These are phyloP conservation scores for Picea sitchensis DNA, from an alignment of 75 land plant genomes.

Conservation along the genomic window DNA sequence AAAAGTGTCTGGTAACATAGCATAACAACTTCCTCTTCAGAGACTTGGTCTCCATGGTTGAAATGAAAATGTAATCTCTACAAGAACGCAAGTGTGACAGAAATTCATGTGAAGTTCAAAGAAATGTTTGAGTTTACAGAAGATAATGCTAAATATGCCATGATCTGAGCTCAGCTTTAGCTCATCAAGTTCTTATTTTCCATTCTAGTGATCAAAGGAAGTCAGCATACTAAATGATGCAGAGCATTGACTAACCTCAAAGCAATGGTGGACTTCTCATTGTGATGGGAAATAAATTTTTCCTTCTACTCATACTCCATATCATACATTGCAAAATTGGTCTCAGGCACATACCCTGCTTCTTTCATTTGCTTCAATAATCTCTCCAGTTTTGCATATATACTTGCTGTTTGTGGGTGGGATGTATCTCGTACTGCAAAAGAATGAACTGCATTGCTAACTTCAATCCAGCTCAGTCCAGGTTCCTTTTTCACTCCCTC, in stretches of 20 bases:
- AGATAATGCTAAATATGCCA: not conserved
- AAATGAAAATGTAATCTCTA: not conserved
- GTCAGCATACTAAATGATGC: not conserved
- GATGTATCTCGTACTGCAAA: slow-evolving; percentile 17
- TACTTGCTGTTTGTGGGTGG: slow-evolving; percentile 7
- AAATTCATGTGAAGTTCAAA: not conserved
- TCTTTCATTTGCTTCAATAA: slow-evolving; percentile 4
- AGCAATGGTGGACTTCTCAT: not conserved
- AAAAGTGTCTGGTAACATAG: too few species aligned
- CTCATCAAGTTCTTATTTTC: not conserved
- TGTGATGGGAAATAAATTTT: not conserved
- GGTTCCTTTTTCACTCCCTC: slow-evolving; percentile 27
- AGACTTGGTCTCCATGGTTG: not conserved
- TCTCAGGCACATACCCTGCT: slow-evolving; percentile 7
- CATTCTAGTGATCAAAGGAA: slow-evolving; percentile 2
- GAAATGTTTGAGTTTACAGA: too few species aligned
- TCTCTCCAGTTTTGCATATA: slow-evolving; percentile 5
- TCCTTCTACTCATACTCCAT: not conserved
- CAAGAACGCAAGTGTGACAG: not conserved
- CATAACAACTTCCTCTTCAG: not conserved
- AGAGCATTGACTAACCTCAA: slow-evolving; percentile 2
- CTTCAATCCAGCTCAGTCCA: slow-evolving; percentile 42
- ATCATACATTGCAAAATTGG: not conserved
- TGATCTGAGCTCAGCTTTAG: not conserved
- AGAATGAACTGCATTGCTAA: slow-evolving; percentile 11